Evolutionary conservation across 2,329 filamentous ascomycete species (phyloP).

Genomic region (Botrytis paeoniae): DNA sequence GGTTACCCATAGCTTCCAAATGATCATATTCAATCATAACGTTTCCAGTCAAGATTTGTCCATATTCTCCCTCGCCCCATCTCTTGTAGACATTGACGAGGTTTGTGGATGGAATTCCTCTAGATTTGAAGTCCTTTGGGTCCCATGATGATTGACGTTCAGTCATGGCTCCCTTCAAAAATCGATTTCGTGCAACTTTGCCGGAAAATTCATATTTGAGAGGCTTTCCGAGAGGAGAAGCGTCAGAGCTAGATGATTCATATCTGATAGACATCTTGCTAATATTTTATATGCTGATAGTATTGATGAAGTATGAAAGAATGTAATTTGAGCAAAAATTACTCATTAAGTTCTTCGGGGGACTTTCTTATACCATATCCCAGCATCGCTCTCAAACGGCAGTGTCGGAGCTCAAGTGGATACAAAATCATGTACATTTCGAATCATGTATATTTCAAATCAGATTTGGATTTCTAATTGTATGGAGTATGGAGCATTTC

Average conservation of each 20-base stretch:
- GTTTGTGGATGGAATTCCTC: slow-evolving; percentile 52
- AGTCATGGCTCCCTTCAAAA: slow-evolving; percentile 66
- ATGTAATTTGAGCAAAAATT: neutral
- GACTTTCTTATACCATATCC: neutral
- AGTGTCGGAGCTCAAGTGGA: neutral
- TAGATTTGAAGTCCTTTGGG: slow-evolving; percentile 46
- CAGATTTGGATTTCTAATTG: neutral
- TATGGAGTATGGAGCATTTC: neutral
- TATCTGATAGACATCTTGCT: slow-evolving; percentile 31
- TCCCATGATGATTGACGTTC: slow-evolving; percentile 62
- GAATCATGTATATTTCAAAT: neutral
- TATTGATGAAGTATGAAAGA: neutral
- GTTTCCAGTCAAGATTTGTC: slow-evolving; percentile 61
- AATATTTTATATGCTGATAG: neutral
- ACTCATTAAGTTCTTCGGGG: too few species aligned
- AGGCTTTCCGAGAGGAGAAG: slow-evolving; percentile 44
- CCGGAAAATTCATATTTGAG: slow-evolving; percentile 51
- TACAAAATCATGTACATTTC: neutral
- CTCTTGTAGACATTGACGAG: slow-evolving; percentile 56
- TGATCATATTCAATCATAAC: slow-evolving; percentile 61
- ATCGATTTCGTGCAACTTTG: slow-evolving; percentile 59
- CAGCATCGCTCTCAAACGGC: neutral
- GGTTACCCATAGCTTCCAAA: slow-evolving; percentile 54
- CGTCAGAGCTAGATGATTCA: slow-evolving; percentile 30
- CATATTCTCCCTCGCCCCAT: slow-evolving; percentile 58